A percentile compares a stretch with the other conserved stretches of the same genome.
phyloP scores from a whole-genome alignment of 2,329 filamentous ascomycete genomes.

The Paracoccidioides brasiliensis region DNA sequence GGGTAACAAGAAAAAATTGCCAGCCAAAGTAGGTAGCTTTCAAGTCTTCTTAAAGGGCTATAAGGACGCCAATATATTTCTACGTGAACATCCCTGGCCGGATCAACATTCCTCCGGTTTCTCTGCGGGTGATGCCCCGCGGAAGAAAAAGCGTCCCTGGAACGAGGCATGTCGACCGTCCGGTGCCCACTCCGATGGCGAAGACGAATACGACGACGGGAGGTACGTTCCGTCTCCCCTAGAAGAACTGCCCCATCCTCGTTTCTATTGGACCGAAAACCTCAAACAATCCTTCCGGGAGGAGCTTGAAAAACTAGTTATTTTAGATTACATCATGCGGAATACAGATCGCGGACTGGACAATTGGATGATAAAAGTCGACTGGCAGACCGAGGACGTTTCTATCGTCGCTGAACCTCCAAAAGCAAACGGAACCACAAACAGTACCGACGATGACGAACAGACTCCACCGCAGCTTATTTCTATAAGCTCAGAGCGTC shows the following conservation, averaged over 20 bases:
- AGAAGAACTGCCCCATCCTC: slow-evolving; percentile 31
- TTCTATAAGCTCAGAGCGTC: slow-evolving; percentile 35
- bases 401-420: slow-evolving; percentile 78
- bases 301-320: slow-evolving; percentile 91
- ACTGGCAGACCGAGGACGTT: slow-evolving; percentile 69
- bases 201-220: slow-evolving; percentile 44
- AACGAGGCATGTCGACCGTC: slow-evolving; percentile 67
- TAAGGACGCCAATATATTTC: slow-evolving; percentile 91
- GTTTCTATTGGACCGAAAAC: slow-evolving; percentile 74
- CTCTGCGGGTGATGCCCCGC: slow-evolving; percentile 52
- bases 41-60: slow-evolving; percentile 95
- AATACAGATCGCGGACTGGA: slow-evolving; percentile 94
- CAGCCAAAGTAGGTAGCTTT: slow-evolving; percentile 86
- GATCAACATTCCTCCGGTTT: slow-evolving; percentile 66
- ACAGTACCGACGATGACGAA: slow-evolving; percentile 36
- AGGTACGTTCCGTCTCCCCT: slow-evolving; percentile 31
- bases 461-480: slow-evolving; percentile 47
- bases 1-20: slow-evolving; percentile 72
- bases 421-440: slow-evolving; percentile 41
- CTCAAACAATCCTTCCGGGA: slow-evolving; percentile 88
- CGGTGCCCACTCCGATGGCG: slow-evolving; percentile 45
- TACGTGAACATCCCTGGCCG: slow-evolving; percentile 92
- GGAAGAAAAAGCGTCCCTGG: slow-evolving; percentile 60
- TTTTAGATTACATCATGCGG: slow-evolving; percentile 97
- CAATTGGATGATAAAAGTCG: slow-evolving; percentile 99